Percentiles rank a stretch among this genome's conserved stretches.
Evolutionary conservation across 2,329 filamentous ascomycete species (phyloP).

Genomic region (Penicillium janthinellum): DNA sequence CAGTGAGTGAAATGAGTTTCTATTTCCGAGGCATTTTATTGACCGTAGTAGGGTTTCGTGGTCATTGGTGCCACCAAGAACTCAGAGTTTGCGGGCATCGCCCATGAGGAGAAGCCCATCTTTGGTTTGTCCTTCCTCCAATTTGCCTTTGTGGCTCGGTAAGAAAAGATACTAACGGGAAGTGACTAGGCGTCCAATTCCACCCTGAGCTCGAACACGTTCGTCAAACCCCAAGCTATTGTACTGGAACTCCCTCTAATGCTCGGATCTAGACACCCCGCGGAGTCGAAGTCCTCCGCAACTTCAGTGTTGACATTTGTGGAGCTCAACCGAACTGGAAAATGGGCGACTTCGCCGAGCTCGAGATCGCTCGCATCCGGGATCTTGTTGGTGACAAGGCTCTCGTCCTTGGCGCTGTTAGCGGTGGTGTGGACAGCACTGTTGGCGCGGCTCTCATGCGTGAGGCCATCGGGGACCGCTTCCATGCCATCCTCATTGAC

Average conservation of each 20-base stretch:
- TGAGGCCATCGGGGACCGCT: conserved; percentile 81
- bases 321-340: conserved; percentile 75
- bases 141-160: not conserved
- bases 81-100: conserved; percentile 73
- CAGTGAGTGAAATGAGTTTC: conserved; percentile 2
- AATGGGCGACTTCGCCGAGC: conserved; percentile 79
- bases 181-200: conserved; percentile 67
- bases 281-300: conserved; percentile 71
- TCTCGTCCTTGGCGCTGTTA: conserved; percentile 79
- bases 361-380: conserved; percentile 79
- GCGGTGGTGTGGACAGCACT: conserved; percentile 85
- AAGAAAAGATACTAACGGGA: conserved; percentile 7
- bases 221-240: conserved; percentile 3
- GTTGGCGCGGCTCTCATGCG: conserved; percentile 74
- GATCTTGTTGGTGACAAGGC: conserved; percentile 77
- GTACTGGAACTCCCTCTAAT: not conserved
- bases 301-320: conserved; percentile 86
- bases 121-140: conserved; percentile 54
- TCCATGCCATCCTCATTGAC: conserved; percentile 82
- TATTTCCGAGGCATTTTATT: conserved; percentile 1
- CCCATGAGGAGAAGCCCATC: conserved; percentile 61
- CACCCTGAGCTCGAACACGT: conserved; percentile 74
- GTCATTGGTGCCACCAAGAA: conserved; percentile 75
- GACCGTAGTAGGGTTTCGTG: conserved; percentile 59
- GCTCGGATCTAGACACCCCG: conserved; percentile 43